A percentile compares a stretch with the other conserved stretches of the same genome.
These are phyloP conservation scores for Candida broadrunensis DNA, from an alignment of 805 yeast species.

Conservation along the genomic window DNA sequence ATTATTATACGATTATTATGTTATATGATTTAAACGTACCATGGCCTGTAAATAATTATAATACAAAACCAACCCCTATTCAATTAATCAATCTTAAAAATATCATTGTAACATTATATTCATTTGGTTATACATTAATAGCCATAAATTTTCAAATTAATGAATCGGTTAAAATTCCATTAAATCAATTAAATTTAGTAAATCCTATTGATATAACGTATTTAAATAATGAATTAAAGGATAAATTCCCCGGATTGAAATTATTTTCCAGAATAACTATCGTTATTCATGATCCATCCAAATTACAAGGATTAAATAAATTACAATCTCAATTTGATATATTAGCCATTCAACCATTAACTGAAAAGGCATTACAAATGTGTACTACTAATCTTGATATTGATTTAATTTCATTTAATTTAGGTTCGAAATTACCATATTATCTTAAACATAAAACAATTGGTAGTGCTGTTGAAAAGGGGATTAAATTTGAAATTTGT, in stretches of 20 bases:
- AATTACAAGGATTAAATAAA: constrained; percentile 60
- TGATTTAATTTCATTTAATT: constrained; percentile 75
- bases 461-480: constrained; percentile 79
- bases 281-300: constrained; percentile 71
- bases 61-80: constrained; percentile 33
- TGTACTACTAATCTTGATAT: constrained; percentile 75
- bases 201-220: constrained; percentile 35
- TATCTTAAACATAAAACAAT: constrained; percentile 80
- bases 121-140: constrained; percentile 69
- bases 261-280: constrained; percentile 73
- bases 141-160: constrained; percentile 67
- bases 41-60: constrained; percentile 62
- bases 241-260: constrained; percentile 30
- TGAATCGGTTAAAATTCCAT: constrained; percentile 53
- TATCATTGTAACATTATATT: constrained; percentile 50
- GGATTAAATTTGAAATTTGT: constrained; percentile 76
- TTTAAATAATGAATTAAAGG: constrained; percentile 10
- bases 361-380: constrained; percentile 74
- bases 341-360: constrained; percentile 74
- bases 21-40: constrained; percentile 65
- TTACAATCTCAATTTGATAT: constrained; percentile 61
- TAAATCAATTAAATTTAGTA: constrained; percentile 40
- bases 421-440: constrained; percentile 63
- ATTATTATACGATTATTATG: too few relatives aligned
- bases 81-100: constrained; percentile 47